These are phyloP conservation scores for Aegilops sharonensis DNA, from an alignment of 176 grass and related monocot genomes.

Conservation along the genomic window DNA sequence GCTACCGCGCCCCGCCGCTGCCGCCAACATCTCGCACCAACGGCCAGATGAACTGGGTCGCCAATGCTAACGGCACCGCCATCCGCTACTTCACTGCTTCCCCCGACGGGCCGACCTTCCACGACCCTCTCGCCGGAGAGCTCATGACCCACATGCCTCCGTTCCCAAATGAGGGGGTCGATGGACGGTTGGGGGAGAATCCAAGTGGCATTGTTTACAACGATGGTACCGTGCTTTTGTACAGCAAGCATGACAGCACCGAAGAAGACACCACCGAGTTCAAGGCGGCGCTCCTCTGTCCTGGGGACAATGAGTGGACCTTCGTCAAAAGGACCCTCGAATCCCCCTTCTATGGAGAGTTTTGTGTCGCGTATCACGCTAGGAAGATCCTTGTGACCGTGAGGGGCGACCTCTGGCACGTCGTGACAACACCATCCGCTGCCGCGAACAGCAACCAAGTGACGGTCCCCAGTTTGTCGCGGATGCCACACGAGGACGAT, in stretches of 20 bases:
- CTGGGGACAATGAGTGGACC: background rate
- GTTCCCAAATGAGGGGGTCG: fast-evolving
- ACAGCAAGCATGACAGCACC: background rate
- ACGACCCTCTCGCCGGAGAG: background rate
- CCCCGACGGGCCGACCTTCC: background rate
- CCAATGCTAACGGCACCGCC: background rate
- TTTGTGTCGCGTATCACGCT: background rate
- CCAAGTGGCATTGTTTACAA: background rate
- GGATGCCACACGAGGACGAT: background rate
- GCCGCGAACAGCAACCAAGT: background rate
- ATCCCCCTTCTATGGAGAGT: background rate
- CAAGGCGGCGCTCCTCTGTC: background rate
- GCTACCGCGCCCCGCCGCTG: background rate
- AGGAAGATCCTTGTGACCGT: background rate
- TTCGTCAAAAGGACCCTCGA: background rate
- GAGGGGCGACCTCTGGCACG: background rate
- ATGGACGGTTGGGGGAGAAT: background rate
- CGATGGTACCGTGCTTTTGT: too few relatives aligned
- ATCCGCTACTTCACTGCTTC: background rate
- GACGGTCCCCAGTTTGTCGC: background rate
- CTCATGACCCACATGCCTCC: background rate
- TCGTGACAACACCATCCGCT: background rate
- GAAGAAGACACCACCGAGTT: background rate
- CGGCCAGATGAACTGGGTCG: background rate
- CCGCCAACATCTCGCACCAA: background rate